Conservation (phyloP, 768 basidiomycete species). For the Leccinum longicurvipes region DNA sequence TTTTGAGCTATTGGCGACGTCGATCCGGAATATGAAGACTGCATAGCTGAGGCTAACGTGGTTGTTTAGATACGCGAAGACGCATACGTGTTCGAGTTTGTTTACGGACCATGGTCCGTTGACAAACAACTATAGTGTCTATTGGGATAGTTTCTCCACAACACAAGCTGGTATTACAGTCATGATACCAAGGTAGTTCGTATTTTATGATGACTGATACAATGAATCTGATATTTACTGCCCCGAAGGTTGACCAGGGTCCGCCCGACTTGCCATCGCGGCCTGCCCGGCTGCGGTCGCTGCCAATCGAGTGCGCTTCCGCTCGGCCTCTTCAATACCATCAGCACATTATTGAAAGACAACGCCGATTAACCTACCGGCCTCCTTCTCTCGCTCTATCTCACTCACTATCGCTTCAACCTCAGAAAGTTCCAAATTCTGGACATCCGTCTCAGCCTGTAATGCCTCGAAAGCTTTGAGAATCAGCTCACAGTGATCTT, state of each 20-base stretch:
- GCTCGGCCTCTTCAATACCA: conserved; percentile 74
- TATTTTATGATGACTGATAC: conserved; percentile 14
- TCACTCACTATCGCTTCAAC: conserved; percentile 90
- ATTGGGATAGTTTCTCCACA: not conserved
- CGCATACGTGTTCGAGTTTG: not conserved
- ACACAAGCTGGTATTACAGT: not conserved
- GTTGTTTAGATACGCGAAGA: not conserved
- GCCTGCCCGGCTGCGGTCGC: conserved; percentile 91
- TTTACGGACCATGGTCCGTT: too few species aligned
- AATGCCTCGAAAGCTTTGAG: not conserved
- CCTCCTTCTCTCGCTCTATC: conserved; percentile 97
- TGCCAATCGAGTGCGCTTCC: conserved; percentile 86
- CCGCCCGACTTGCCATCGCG: conserved; percentile 69
- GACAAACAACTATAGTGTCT: conserved; percentile 26
- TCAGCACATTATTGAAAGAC: not conserved
- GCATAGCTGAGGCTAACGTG: conserved; percentile 13
- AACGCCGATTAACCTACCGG: conserved; percentile 47
- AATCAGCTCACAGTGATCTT: conserved; percentile 71
- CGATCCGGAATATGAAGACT: conserved; percentile 9
- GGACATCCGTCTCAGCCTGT: not conserved
- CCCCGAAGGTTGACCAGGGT: conserved; percentile 33
- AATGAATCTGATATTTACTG: conserved; percentile 27
- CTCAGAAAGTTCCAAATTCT: conserved; percentile 85
- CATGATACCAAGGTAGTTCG: not conserved
- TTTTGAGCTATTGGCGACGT: conserved; percentile 47